Conservation (phyloP, 1,139 yeast genomes). For the Lodderomyces metapsilosis region DNA sequence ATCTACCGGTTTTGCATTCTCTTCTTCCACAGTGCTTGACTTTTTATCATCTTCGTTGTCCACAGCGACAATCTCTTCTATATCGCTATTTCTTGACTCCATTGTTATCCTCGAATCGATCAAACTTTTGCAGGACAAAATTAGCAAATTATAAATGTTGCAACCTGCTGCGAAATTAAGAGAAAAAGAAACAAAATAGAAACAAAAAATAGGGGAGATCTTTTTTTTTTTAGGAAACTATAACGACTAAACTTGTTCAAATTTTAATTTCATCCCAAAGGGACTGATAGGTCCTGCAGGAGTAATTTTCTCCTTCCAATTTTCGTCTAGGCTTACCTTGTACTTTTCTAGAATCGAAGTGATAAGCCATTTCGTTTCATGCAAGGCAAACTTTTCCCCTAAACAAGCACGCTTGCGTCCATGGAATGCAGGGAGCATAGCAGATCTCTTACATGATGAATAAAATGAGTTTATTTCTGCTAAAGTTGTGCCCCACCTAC, state of each 20-base stretch:
- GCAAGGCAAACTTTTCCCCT: constrained; percentile 59
- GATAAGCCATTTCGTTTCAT: constrained; percentile 42
- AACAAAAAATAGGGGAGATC: background rate
- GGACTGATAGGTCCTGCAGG: constrained; percentile 39
- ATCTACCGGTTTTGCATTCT: background rate
- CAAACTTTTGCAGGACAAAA: too few species aligned
- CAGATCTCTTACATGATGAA: constrained; percentile 41
- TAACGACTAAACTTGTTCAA: constrained; percentile 10
- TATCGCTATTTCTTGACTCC: background rate
- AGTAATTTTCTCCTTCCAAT: constrained; percentile 53
- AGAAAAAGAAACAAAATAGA: background rate
- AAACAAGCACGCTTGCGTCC: constrained; percentile 63
- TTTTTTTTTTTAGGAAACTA: constrained; percentile 8
- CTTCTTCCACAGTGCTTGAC: background rate
- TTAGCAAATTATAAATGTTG: background rate
- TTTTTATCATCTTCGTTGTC: background rate
- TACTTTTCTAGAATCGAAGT: constrained; percentile 34
- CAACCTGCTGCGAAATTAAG: background rate
- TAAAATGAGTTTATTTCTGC: constrained; percentile 39
- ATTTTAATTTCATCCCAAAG: constrained; percentile 15
- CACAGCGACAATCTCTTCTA: background rate
- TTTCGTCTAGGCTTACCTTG: constrained; percentile 34
- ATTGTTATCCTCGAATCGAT: too few species aligned
- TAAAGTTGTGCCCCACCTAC: constrained; percentile 52
- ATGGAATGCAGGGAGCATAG: constrained; percentile 54